Evolutionary conservation across 306 rosid genomes (phyloP), one percentile per base, ranked within the genome.

Genomic region (Pueraria montana): DNA sequence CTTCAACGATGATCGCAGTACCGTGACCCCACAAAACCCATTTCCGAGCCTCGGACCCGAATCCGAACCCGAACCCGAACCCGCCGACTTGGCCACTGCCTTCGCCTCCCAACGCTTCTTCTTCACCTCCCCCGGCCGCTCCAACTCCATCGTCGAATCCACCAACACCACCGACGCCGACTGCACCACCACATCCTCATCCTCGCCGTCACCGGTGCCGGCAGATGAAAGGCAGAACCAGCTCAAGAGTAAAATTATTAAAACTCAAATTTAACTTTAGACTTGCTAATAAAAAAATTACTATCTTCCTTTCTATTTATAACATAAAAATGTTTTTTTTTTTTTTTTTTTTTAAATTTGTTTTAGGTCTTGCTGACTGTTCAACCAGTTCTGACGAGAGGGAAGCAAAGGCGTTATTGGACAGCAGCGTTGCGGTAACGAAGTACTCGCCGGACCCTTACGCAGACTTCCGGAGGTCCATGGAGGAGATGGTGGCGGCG

Each of bases 401-500:
- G 43, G 43, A 7, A 38, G 11, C 43, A 6, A 8, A 38, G 43
- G 43, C 43, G 2, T 38, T 38, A 38, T 38, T 38, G 52, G 58
- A 76, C 59, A 86, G 89, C 53, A 87, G 94, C 68, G 89, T 90
- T 63, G 97, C 91, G 8, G 94, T 96, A 26, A 90, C 89, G 7
- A 96, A 91, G 0, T 85, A 83, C 87, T 96, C 99, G 13, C 93
- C 95, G 38, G 94, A 96, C 59, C 99, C 99, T 0, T 96, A 94
- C 69, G n/a, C 52, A 46, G 99, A 96, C 80, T 96, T 96, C 88
- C 91, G 97, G n/a, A 85, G 76, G 20, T 96, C 99, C 40, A 96
- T 96, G 99, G 89, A 94, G 82, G 98, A 96, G 88, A 96, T 96
- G 97, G 91, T 96, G 91, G 99, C 90, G 87, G 96, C 99, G 78